Evolutionary conservation across 352 stramenopile species (phyloP), one percentile per base, ranked within the genome.

Genomic region (Phytophthora fragariae): DNA sequence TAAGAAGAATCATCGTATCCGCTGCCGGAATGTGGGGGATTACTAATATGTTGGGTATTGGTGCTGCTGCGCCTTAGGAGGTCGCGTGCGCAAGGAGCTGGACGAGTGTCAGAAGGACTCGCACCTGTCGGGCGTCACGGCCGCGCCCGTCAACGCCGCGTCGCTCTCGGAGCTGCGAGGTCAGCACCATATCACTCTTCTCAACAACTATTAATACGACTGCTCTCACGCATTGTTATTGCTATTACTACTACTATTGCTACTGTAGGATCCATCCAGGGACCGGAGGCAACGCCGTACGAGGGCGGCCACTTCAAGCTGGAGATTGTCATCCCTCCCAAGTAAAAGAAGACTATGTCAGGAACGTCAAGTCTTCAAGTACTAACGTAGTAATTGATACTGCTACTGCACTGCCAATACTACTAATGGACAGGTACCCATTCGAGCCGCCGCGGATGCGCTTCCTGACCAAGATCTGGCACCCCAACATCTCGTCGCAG

Each of bases 401-500:
- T 47, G 39, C 39, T 39, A 11, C 33, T 31, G 27, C 27, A 6
- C 27, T 31, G 4, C 27, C 27, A 31, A 31, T 31, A 31, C 27
- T 31, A 31, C 27, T 31, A 39, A 1, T 10, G 33, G 39, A 15
- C 27, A 93, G 86, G 54, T 95, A 95, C 88, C 97, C 97, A 1
- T 99, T 99, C 75, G 97, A 98, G 80, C 97, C 97, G 44, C 97
- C 97, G 2, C 98, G 98, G 71, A 92, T 96, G 77, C 86, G 87
- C 68, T 98, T 98, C 73, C 77, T 94, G 33, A 98, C 94, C 57
- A 98, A 98, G 81, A 98, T 98, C 72, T 99, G 95, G 94, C 97
- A 99, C 81, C 97, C 97, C 1, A 99, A 99, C 76, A 98, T 99
- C 75, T 98, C 92, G 17, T 99, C 94, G 3, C 95, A 99, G 85